phyloP scores from a whole-genome alignment of 108 stramenopile genomes.

The Conticribra weissflogii region DNA sequence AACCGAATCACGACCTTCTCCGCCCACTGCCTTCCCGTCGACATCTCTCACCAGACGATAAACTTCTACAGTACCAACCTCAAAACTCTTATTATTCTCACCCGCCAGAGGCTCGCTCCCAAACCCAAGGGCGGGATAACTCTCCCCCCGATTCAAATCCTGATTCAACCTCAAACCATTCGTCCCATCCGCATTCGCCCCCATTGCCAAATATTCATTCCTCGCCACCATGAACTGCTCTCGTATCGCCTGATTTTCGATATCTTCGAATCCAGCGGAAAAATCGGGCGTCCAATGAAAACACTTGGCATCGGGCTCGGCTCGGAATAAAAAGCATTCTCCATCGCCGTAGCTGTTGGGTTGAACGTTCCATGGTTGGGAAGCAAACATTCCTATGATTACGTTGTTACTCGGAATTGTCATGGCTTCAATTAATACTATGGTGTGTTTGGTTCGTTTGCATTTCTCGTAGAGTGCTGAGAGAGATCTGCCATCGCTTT shows the following conservation, averaged over 20 bases:
- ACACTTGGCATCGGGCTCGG: conserved; percentile 64
- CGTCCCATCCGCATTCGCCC: conserved; percentile 69
- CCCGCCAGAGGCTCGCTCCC: conserved; percentile 73
- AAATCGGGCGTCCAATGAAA: conserved; percentile 75
- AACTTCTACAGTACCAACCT: conserved; percentile 79
- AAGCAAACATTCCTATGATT: conserved; percentile 81
- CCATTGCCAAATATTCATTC: conserved; percentile 74
- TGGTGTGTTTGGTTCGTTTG: conserved; percentile 62
- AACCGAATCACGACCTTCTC: conserved; percentile 10
- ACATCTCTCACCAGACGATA: conserved; percentile 57
- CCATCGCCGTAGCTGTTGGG: conserved; percentile 74
- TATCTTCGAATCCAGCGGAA: conserved; percentile 25
- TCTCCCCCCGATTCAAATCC: conserved; percentile 75
- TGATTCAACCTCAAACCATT: conserved; percentile 79
- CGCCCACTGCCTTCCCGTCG: conserved; percentile 25
- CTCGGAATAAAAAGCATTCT: conserved; percentile 80
- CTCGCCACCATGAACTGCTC: conserved; percentile 81
- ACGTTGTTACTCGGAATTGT: conserved; percentile 17
- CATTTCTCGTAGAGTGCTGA: conserved; percentile 66
- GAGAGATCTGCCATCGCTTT: conserved; percentile 79
- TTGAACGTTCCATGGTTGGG: conserved; percentile 74
- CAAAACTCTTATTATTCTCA: conserved; percentile 51
- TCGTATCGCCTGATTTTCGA: conserved; percentile 54
- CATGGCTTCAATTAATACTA: conserved; percentile 71
- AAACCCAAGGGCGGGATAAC: conserved; percentile 68